Percentiles rank a stretch among this genome's conserved stretches.
phyloP scores from a whole-genome alignment of 768 basidiomycete species.

The Hericium rajendrae region DNA sequence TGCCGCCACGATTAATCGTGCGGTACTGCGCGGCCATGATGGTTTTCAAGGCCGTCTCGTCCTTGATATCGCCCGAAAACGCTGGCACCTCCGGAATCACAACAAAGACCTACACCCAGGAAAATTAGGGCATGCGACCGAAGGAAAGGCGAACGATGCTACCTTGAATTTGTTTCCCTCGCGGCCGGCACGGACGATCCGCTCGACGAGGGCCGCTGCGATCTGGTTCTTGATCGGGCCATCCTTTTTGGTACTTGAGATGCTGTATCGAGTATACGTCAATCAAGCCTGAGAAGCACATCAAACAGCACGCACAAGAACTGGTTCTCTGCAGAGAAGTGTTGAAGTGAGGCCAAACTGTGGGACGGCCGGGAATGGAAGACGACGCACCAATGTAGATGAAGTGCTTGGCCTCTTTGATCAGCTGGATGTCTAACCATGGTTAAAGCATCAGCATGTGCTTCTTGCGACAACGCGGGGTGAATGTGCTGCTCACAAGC shows the following conservation, averaged over 20 bases:
- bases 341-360: neutral
- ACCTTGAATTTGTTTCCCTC: slow-evolving; percentile 73
- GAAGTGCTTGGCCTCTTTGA: slow-evolving; percentile 75
- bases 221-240: slow-evolving; percentile 76
- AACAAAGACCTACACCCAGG: slow-evolving; percentile 55
- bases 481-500: slow-evolving; percentile 52
- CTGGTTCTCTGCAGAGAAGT: slow-evolving; percentile 49
- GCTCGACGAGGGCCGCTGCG: slow-evolving; percentile 70
- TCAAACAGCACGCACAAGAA: slow-evolving; percentile 56
- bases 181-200: slow-evolving; percentile 74
- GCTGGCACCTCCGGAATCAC: slow-evolving; percentile 88
- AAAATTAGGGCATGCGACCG: neutral
- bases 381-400: slow-evolving; percentile 79
- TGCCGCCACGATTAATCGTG: slow-evolving; percentile 83
- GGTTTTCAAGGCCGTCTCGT: slow-evolving; percentile 50
- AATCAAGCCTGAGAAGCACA: neutral
- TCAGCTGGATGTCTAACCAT: slow-evolving; percentile 59
- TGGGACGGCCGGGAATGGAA: neutral
- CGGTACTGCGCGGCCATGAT: slow-evolving; percentile 88
- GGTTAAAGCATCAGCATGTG: neutral
- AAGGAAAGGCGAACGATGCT: neutral
- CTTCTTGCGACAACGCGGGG: neutral
- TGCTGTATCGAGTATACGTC: slow-evolving; percentile 33
- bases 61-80: slow-evolving; percentile 78
- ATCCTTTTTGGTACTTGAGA: slow-evolving; percentile 58